phyloP scores from a whole-genome alignment of 176 grass and related monocot species.

The Carex kokanica region DNA sequence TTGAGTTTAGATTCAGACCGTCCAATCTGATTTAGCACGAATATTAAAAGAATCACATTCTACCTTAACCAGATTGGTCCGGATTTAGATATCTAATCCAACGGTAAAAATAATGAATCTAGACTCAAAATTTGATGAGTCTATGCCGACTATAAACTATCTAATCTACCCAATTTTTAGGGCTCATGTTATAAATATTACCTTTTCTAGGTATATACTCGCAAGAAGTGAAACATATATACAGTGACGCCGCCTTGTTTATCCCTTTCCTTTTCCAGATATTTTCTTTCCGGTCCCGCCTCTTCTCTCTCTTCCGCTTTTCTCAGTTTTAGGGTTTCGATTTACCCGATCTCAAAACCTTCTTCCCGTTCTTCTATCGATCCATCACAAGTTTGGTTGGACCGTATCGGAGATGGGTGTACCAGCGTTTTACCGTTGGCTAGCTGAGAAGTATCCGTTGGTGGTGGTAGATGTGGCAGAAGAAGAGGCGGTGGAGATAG shows the following conservation, averaged over 20 bases:
- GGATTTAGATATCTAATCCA: too few species aligned
- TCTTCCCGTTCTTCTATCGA: not conserved
- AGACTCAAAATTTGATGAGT: too few species aligned
- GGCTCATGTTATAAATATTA: not conserved
- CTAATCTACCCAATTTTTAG: not conserved
- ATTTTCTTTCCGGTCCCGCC: conserved; percentile 8
- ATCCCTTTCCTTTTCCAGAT: not conserved
- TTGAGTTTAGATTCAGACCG: too few species aligned
- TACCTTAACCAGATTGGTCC: too few species aligned
- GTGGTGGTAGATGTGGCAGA: conserved; percentile 93
- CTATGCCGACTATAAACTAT: too few species aligned
- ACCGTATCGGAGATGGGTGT: conserved; percentile 60
- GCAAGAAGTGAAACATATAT: not conserved
- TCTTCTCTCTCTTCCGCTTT: not conserved
- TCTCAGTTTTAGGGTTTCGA: conserved; percentile 40
- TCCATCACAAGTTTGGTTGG: not conserved
- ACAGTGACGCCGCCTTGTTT: not conserved
- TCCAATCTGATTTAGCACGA: too few species aligned
- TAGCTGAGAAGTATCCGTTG: conserved; percentile 99
- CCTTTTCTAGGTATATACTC: not conserved
- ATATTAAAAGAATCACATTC: too few species aligned
- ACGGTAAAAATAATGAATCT: too few species aligned
- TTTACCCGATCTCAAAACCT: not conserved
- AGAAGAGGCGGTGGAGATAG: conserved; percentile 83
- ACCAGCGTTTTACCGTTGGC: conserved; percentile 92